These are phyloP conservation scores for Emmonsiellopsis sp. DNA, from an alignment of 2,329 filamentous ascomycete species.

Conservation along the genomic window DNA sequence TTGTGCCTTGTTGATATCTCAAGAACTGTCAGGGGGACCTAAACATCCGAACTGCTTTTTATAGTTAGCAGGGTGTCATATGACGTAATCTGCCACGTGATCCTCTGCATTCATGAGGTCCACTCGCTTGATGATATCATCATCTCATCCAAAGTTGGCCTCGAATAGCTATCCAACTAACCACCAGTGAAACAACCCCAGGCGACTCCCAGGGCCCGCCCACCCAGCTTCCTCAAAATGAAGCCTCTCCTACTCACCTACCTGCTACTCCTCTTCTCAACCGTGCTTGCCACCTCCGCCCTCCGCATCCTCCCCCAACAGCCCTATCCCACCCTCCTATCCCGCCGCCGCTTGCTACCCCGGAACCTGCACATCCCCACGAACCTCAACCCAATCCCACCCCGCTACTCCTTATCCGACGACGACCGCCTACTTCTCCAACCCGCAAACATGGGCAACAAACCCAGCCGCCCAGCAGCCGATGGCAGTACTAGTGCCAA, in stretches of 20 bases:
- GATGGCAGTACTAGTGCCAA: not conserved
- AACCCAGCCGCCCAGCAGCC: not conserved
- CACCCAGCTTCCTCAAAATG: not conserved
- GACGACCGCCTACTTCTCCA: not conserved
- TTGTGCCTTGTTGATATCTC: too few relatives aligned
- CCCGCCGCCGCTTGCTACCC: not conserved
- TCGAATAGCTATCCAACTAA: not conserved
- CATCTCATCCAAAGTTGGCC: too few relatives aligned
- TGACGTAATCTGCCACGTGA: constrained; percentile 1
- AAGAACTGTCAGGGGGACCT: too few relatives aligned
- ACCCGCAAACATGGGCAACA: not conserved
- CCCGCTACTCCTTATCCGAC: not conserved
- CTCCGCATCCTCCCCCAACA: not conserved
- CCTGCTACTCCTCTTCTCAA: not conserved
- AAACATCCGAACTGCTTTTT: not conserved
- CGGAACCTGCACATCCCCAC: not conserved
- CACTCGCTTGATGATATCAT: not conserved
- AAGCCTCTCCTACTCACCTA: not conserved
- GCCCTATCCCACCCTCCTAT: not conserved
- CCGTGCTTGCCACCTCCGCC: not conserved
- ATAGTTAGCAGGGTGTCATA: not conserved
- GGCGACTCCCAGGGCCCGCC: not conserved
- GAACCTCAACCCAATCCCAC: not conserved
- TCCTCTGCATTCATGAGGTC: not conserved
- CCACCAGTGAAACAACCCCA: not conserved